Evolutionary conservation across 495 filamentous ascomycete genomes (phyloP), one percentile per base, ranked within the genome.

Genomic region (Neurospora sp.): DNA sequence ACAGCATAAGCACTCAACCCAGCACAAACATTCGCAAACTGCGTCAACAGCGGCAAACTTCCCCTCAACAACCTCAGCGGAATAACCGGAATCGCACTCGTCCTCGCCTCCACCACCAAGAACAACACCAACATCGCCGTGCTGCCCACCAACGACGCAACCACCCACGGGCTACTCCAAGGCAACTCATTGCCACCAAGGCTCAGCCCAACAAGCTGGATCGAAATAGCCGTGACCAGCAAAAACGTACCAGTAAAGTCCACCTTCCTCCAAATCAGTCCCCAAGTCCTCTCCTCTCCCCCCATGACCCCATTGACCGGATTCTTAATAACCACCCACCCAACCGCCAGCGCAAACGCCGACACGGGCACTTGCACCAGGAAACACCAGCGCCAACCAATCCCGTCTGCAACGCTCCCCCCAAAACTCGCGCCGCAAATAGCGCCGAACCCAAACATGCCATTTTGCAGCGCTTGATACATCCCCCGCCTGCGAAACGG

Each of bases 1-100:
- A 90, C 88, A n/a, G 88, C 88, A 75, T 89, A 91, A 16, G 88
- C 87, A 70, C 88, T 85, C 79, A 90, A 84, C 0, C 89, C 89
- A 39, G 86, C 87, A 70, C 87, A 88, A 27, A 90, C 83, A 76
- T 91, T 91, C 35, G 88, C 83, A 70, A 89, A 79, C 77, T 89
- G 87, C 5, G 83, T 88, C 10, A 85, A 81, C 1, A 88, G 78
- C 1, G 87, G 86, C 27, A 86, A 79, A 0, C 83, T 75, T 8
- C 89, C 88, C 37, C 79, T 79, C 14, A 90, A 78, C 84, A 90
- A 85, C 14, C 84, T 83, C 61, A 88, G 76, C 4, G 89, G 89
- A 70, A 91, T 90, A 9, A 90, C 77, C 1, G 89, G 89, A n/a
- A 88, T 86, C 8, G 89, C 88, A 5, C 79, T 82, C 0, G 89